A percentile compares a stretch with the other conserved stretches of the same genome.
Evolutionary conservation across 495 filamentous ascomycete genomes (phyloP).

Genomic region (Immersiella caudata): DNA sequence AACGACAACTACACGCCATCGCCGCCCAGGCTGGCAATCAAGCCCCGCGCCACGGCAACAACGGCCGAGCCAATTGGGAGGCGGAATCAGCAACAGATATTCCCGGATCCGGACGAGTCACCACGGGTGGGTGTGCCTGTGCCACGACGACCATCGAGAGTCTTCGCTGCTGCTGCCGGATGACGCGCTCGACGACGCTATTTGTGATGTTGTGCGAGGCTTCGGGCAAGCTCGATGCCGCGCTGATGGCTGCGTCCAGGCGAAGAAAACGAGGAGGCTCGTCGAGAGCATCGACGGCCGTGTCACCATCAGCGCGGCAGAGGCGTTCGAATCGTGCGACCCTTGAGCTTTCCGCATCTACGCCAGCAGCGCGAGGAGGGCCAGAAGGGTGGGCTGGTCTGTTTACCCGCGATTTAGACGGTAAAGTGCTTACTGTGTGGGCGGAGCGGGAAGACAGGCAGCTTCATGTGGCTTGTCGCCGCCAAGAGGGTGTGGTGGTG

Average conservation of each 20-base stretch:
- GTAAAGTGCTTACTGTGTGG: conserved; percentile 20
- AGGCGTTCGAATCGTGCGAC: conserved; percentile 6
- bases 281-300: not conserved
- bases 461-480: conserved; percentile 4
- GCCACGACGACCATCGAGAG: not conserved
- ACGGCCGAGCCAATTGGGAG: conserved; percentile 30
- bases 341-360: not conserved
- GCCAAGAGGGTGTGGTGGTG: not conserved
- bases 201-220: conserved; percentile 1
- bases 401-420: conserved; percentile 17
- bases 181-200: not conserved
- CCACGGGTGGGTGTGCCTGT: conserved; percentile 7
- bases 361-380: not conserved
- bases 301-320: not conserved
- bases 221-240: not conserved
- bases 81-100: conserved; percentile 19
- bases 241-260: not conserved
- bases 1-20: conserved; percentile 10
- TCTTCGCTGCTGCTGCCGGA: not conserved
- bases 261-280: not conserved
- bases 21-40: not conserved
- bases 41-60: conserved; percentile 22
- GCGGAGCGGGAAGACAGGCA: conserved; percentile 15
- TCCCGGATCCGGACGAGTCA: conserved; percentile 30
- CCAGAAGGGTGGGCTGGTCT: conserved; percentile 7